These are phyloP conservation scores for Acer negundo DNA, from an alignment of 345 rosid genomes.

Conservation along the genomic window DNA sequence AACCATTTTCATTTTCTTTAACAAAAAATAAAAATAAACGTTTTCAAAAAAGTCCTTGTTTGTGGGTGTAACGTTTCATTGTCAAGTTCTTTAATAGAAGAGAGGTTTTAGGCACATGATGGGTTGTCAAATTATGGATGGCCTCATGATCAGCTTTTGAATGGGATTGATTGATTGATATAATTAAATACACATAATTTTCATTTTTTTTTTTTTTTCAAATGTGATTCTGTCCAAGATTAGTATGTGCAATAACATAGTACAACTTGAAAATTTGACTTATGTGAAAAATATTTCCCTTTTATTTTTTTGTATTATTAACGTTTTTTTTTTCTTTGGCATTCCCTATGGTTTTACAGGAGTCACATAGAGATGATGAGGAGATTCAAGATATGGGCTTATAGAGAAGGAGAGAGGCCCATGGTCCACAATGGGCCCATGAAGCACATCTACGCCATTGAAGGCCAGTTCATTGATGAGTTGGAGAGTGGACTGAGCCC, in stretches of 20 bases:
- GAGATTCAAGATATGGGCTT: constrained; percentile 55
- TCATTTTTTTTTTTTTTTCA: neutral
- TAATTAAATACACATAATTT: too few relatives aligned
- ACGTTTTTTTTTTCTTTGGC: neutral
- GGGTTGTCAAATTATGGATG: neutral
- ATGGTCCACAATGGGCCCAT: constrained; percentile 43
- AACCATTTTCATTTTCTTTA: neutral
- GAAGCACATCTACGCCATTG: constrained; percentile 43
- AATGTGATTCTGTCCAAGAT: neutral
- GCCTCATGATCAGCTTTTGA: neutral
- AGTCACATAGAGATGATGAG: constrained; percentile 56
- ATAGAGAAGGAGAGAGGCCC: constrained; percentile 50
- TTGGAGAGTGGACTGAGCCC: constrained; percentile 34
- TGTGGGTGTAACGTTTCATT: too few relatives aligned
- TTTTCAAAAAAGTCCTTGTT: too few relatives aligned
- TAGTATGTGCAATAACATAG: too few relatives aligned
- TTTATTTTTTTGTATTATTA: neutral
- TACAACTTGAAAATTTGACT: too few relatives aligned
- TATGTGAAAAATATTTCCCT: neutral
- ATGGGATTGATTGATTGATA: too few relatives aligned
- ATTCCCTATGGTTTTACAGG: constrained; percentile 5
- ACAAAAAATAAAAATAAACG: too few relatives aligned
- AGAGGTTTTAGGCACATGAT: too few relatives aligned
- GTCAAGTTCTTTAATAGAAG: too few relatives aligned
- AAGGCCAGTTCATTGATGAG: constrained; percentile 58